phyloP scores from a whole-genome alignment of 495 filamentous ascomycete genomes.

The Penicillium flavigenum region DNA sequence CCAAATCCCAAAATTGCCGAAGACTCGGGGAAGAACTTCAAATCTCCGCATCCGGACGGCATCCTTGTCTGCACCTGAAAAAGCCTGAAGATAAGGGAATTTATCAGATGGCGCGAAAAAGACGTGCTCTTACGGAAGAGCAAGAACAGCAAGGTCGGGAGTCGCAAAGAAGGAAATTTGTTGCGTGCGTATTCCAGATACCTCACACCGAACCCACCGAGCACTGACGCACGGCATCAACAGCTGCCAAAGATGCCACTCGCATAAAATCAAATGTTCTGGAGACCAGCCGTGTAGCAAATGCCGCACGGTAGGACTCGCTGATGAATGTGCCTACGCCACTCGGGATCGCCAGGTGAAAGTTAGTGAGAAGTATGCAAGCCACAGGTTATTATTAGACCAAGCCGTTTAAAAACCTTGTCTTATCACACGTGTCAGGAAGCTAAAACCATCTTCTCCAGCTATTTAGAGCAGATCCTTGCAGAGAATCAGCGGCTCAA shows the following conservation, averaged over 20 bases:
- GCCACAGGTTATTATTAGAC: background rate
- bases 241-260: slow-evolving; percentile 48
- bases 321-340: slow-evolving; percentile 41
- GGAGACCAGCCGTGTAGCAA: slow-evolving; percentile 44
- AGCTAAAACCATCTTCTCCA: slow-evolving; percentile 15
- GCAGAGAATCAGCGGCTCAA: slow-evolving; percentile 43
- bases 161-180: slow-evolving; percentile 38
- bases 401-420: slow-evolving; percentile 1
- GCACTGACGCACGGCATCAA: slow-evolving; percentile 7
- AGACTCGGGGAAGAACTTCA: slow-evolving; percentile 9
- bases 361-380: slow-evolving; percentile 46
- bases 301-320: slow-evolving; percentile 38
- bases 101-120: slow-evolving; percentile 25
- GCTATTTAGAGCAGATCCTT: slow-evolving; percentile 39
- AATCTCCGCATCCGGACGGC: background rate
- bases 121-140: slow-evolving; percentile 13
- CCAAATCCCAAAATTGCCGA: slow-evolving; percentile 8
- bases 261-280: slow-evolving; percentile 50
- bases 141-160: slow-evolving; percentile 16
- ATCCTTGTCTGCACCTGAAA: background rate
- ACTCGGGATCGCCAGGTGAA: slow-evolving; percentile 44
- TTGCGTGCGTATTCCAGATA: slow-evolving; percentile 29
- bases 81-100: background rate
- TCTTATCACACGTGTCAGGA: background rate
- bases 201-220: background rate